A percentile compares a stretch with the other conserved stretches of the same genome.
Conservation (phyloP, 495 filamentous ascomycete genomes). For the Echria macrotheca region DNA sequence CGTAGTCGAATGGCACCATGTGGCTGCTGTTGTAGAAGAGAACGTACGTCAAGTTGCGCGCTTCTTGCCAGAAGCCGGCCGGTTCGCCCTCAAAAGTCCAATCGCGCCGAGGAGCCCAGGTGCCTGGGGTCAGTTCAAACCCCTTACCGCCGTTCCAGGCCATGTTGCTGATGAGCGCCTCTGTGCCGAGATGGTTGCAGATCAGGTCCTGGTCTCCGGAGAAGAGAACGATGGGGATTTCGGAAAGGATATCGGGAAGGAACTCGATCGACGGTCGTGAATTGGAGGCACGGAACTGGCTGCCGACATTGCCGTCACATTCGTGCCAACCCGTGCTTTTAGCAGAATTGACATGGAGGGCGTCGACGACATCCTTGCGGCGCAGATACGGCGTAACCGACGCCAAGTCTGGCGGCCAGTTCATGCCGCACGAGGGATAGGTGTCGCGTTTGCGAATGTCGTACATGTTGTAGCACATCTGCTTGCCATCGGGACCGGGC, state of each 20-base stretch:
- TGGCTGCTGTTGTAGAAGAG: constrained; percentile 93
- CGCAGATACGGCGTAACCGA: constrained; percentile 79
- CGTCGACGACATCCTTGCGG: constrained; percentile 67
- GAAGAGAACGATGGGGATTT: constrained; percentile 78
- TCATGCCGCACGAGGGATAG: constrained; percentile 80
- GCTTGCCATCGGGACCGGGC: constrained; percentile 39
- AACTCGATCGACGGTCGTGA: constrained; percentile 68
- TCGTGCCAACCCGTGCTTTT: constrained; percentile 89
- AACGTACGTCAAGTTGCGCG: constrained; percentile 91
- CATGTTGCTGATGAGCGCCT: constrained; percentile 85
- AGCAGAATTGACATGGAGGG: constrained; percentile 75
- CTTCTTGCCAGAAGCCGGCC: constrained; percentile 89
- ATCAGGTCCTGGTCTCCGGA: constrained; percentile 92
- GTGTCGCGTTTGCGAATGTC: constrained; percentile 76
- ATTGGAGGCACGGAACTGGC: constrained; percentile 58
- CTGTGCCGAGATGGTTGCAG: constrained; percentile 95
- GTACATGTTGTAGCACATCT: constrained; percentile 83
- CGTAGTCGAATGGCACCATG: constrained; percentile 95
- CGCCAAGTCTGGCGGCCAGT: constrained; percentile 84
- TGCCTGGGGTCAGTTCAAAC: constrained; percentile 84
- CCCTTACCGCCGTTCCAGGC: constrained; percentile 85
- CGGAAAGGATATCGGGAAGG: constrained; percentile 69
- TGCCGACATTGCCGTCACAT: constrained; percentile 72
- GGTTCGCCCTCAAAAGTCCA: constrained; percentile 93
- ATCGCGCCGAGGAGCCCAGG: constrained; percentile 82